Percentiles rank a stretch among this genome's conserved stretches.
These are phyloP conservation scores for Zizania latifolia DNA, from an alignment of 176 grass and related monocot genomes.

Conservation along the genomic window DNA sequence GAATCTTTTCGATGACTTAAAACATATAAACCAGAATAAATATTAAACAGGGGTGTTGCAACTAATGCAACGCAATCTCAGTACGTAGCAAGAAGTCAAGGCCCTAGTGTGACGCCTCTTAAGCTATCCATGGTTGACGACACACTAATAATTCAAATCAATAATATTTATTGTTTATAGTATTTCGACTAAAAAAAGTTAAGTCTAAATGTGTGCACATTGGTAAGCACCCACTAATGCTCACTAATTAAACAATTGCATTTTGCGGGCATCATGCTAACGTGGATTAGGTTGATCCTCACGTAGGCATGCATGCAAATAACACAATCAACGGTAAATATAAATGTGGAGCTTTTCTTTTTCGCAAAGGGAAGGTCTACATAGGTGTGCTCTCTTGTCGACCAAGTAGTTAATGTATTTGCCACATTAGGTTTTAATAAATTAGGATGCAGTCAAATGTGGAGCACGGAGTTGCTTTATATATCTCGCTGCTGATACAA, in stretches of 20 bases:
- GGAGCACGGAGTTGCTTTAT: not conserved
- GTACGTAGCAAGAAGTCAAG: slow-evolving; percentile 34
- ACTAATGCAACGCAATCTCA: slow-evolving; percentile 9
- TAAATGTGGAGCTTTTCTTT: not conserved
- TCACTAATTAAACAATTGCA: slow-evolving; percentile 15
- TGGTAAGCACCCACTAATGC: slow-evolving; percentile 30
- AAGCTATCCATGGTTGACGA: slow-evolving; percentile 21
- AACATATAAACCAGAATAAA: not conserved
- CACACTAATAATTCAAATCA: slow-evolving; percentile 8
- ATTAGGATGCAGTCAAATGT: slow-evolving; percentile 25
- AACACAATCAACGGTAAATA: not conserved
- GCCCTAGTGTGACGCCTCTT: slow-evolving; percentile 10
- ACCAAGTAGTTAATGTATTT: not conserved
- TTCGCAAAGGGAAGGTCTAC: not conserved
- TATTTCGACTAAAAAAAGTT: not conserved
- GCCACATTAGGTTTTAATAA: not conserved
- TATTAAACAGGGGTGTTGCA: not conserved
- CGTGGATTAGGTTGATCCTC: slow-evolving; percentile 60
- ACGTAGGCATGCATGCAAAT: slow-evolving; percentile 32
- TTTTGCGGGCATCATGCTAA: slow-evolving; percentile 22
- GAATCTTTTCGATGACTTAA: not conserved
- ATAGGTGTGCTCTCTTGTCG: not conserved
- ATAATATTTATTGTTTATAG: not conserved
- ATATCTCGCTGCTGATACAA: too few species aligned
- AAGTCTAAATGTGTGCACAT: slow-evolving; percentile 2